Base-by-base conservation (phyloP, 208 protist genomes). In the Acanthamoeba royreba region DNA sequence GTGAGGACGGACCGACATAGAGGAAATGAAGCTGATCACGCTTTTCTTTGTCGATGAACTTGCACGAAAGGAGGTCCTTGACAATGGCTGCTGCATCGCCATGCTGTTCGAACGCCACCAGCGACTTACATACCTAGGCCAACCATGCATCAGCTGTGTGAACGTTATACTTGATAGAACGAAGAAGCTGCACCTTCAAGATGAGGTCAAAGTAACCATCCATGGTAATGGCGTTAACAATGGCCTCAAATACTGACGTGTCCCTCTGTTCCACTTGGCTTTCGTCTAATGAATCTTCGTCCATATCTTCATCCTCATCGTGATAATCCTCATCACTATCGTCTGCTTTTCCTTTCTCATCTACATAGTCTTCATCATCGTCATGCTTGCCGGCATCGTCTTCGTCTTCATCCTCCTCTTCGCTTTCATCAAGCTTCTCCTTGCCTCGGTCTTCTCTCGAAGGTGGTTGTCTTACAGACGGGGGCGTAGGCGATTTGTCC, bases 201-300 rank as follows among this genome's bases (percentile, higher is more conserved):
- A 92, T 25, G 47, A 92, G 88, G 17, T 92, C 88, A 38, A 72
- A 81, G 61, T 55, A 92, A 31, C 13, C 33, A 1, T 81, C 88
- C 8, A 72, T 9, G 7, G 31, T 61, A 35, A 92, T 63, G 58
- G 63, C 63, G n/a, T 2, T n/a, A 4, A 92, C 88, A 35, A 92
- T 47, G 63, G 53, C 88, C 40, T 92, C 88, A 31, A 79, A 53
- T n/a, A 92, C 88, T 15, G 42, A 79, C 17, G 88, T 92, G 55
- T 31, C 55, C 0, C 0, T 19, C 7, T 63, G 55, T 17, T 17
- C 15, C n/a, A 7, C n/a, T 63, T 63, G 5, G 33, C 22, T 66
- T 8, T n/a, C 55, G 55, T n/a, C 55, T n/a, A n/a, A n/a, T n/a
- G n/a, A n/a, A n/a, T 77, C 66, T 4, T 38, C 66, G 66, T 77